These are phyloP conservation scores for Haplosporangium sp. DNA, from an alignment of 371 early-diverging fungal genomes.

Conservation along the genomic window DNA sequence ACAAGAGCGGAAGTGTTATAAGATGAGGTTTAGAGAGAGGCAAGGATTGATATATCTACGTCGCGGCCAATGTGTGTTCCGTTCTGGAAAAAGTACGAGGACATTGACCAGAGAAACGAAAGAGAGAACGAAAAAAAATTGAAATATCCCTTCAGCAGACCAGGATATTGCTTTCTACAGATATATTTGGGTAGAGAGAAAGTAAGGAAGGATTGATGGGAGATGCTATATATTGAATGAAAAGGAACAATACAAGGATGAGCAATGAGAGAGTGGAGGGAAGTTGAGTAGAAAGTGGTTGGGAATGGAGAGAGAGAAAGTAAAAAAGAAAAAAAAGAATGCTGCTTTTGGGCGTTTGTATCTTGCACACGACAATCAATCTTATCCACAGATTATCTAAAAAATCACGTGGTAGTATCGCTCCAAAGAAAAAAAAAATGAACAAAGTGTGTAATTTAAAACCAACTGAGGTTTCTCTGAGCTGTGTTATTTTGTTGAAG, in stretches of 20 bases:
- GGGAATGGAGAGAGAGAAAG: background rate
- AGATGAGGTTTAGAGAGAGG: background rate
- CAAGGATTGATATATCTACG: conserved; percentile 42
- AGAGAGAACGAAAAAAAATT: background rate
- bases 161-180: too few species aligned
- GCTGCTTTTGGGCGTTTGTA: background rate
- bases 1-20: background rate
- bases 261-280: background rate
- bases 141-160: background rate
- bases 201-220: background rate
- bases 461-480: too few species aligned
- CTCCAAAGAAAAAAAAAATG: too few species aligned
- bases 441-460: too few species aligned
- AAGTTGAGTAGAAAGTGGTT: background rate
- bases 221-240: background rate
- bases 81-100: conserved; percentile 59
- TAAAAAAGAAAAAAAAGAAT: background rate
- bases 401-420: too few species aligned
- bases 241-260: background rate
- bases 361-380: background rate
- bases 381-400: conserved; percentile 5
- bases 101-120: conserved; percentile 37
- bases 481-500: too few species aligned
- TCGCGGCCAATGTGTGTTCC: conserved; percentile 57
- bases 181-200: too few species aligned